These are phyloP conservation scores for Talaromyces borbonicus DNA, from an alignment of 495 filamentous ascomycete species.

Conservation along the genomic window DNA sequence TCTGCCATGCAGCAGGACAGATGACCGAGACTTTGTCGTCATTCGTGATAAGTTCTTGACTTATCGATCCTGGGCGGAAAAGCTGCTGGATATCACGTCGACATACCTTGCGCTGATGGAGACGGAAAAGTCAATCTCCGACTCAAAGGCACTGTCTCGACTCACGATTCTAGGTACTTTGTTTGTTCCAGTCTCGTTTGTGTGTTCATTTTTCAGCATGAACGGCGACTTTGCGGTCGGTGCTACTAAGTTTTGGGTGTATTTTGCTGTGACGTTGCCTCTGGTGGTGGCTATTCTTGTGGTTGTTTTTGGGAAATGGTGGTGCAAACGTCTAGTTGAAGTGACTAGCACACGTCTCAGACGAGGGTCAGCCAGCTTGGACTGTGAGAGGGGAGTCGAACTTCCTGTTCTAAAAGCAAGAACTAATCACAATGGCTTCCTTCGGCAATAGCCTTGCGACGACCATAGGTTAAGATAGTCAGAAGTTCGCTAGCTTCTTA, in stretches of 20 bases:
- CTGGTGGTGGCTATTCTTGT: slow-evolving; percentile 1
- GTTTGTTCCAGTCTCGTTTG: neutral
- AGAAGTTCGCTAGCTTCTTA: too few species aligned
- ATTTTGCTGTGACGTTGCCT: slow-evolving; percentile 1
- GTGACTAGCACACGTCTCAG: neutral
- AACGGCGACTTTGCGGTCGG: neutral
- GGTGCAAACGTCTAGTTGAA: neutral
- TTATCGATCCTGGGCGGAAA: neutral
- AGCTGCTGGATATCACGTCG: neutral
- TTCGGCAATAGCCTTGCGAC: too few species aligned
- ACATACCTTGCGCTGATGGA: neutral
- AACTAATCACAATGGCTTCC: too few species aligned
- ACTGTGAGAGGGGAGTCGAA: neutral
- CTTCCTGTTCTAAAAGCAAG: too few species aligned
- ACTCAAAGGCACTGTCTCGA: neutral
- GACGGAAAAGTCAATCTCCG: neutral
- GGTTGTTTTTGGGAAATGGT: neutral
- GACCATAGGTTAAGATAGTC: too few species aligned
- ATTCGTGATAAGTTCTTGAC: neutral
- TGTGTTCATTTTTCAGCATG: neutral
- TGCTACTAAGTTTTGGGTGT: neutral
- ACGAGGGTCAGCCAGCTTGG: neutral
- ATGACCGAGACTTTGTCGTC: slow-evolving; percentile 2
- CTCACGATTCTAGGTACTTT: neutral
- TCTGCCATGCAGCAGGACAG: neutral